Base-by-base conservation (phyloP, 148 eudicot species). In the Chenopodium berlandieri region DNA sequence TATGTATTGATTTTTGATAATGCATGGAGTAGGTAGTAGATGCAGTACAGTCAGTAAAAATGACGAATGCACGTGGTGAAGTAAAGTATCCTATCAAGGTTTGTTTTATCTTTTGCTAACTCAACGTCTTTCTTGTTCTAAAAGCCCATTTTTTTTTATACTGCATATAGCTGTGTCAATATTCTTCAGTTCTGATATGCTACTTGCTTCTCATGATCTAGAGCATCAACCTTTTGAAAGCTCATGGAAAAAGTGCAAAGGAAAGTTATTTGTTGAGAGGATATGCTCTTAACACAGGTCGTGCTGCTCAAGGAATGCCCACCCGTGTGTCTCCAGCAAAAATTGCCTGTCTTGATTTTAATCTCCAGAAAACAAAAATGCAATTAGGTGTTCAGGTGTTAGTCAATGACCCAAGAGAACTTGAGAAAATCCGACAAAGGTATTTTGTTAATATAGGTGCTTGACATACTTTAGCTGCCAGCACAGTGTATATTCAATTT, bases 251-350 rank as follows among this genome's bases (percentile, higher is more conserved):
- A 89, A 94, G 99, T 88, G 92, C 95, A 25, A 92, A 84, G 85
- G 98, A 96, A 77, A 96, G 99, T 88, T 96, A 91, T 83, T 84
- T 96, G 71, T 80, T 96, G 82, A 94, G 90, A 85, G 99, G 99
- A 47, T 96, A 96, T 92, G 99, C 99, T 83, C 95, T 96, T 48
- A 96, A 96, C 85, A 94, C 97, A 23, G 99, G 99, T 9, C 98
- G 98, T 81, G 99, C 99, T 79, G 98, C 99, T 72, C 99, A 96
- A 85, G 99, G 99, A 75, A 96, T 94, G 99, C 99, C 99, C 54
- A 82, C 86, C 79, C 88, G 90, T 84, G 97, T 96, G 84, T 81
- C 95, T 83, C 98, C 99, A 30, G 99, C 99, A 9, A 90, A 86
- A 83, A 94, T 94, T 85, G 99, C 99, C 25, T 95, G 99, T 85